These are phyloP conservation scores for Leavenworthia alabamica DNA, from an alignment of 345 rosid genomes.

Conservation along the genomic window DNA sequence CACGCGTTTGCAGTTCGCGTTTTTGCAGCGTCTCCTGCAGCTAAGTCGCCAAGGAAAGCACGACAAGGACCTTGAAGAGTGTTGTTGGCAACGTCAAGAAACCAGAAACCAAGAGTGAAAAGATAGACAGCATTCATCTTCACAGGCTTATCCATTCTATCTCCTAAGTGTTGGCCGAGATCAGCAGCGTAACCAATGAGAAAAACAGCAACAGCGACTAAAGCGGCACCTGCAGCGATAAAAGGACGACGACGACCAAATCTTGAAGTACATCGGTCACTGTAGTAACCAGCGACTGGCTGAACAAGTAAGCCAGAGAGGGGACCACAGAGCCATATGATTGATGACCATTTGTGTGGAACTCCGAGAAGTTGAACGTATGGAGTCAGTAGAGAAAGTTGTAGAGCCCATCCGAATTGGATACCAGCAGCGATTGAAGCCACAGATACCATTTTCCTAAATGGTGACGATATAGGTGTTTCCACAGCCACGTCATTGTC, in stretches of 20 bases:
- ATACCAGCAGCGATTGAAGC: slow-evolving; percentile 82
- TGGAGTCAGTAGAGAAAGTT: slow-evolving; percentile 71
- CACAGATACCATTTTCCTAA: slow-evolving; percentile 46
- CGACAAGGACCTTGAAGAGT: slow-evolving; percentile 82
- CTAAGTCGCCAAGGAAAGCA: slow-evolving; percentile 72
- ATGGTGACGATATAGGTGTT: background rate
- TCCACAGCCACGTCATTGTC: too few relatives aligned
- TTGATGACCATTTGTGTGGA: slow-evolving; percentile 73
- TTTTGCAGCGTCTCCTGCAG: slow-evolving; percentile 39
- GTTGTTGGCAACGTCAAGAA: slow-evolving; percentile 70
- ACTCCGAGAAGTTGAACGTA: slow-evolving; percentile 78
- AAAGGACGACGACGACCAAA: slow-evolving; percentile 89
- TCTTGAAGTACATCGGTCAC: slow-evolving; percentile 60
- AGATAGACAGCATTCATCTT: background rate
- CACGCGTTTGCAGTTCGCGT: slow-evolving; percentile 47
- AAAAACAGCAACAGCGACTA: slow-evolving; percentile 50
- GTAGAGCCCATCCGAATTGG: slow-evolving; percentile 90
- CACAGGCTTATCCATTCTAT: background rate
- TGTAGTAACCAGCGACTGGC: slow-evolving; percentile 72
- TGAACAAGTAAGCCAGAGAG: slow-evolving; percentile 47
- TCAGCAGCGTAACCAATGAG: slow-evolving; percentile 80
- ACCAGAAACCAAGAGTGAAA: slow-evolving; percentile 15
- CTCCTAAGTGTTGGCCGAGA: slow-evolving; percentile 41
- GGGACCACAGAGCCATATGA: slow-evolving; percentile 78
- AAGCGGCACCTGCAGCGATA: slow-evolving; percentile 44